Evolutionary conservation across 2,329 filamentous ascomycete species (phyloP), one percentile per base, ranked within the genome.

Genomic region (Pseudocercospora eumusae): DNA sequence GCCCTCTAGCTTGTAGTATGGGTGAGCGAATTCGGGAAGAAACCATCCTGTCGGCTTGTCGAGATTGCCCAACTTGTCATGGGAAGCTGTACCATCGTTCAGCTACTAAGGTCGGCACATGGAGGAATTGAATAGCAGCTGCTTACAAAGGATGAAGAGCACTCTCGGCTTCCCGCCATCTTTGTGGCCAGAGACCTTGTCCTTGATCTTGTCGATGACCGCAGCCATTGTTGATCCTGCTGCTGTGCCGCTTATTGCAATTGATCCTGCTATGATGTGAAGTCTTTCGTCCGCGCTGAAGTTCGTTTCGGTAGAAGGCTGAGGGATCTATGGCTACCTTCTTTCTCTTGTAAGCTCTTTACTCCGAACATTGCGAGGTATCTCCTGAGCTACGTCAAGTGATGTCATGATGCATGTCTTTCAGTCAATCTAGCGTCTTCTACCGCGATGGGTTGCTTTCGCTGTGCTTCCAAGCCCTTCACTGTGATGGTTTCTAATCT

Each of bases 11-110:
- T 75, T 72, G 69, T 78, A 72, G 70, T 76, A 78, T 13, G 76
- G 75, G 63, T 77, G 74, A 0, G 74, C 73, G 40, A 73, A 69
- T 53, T 75, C 75, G 1, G 75, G 75, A 9, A 91, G 78, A 72
- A 85, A 91, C 88, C 88, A 91, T 66, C 89, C 89, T 0, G 88
- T 90, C 9, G 83, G 82, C 59, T 78, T 75, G 65, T 75, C 74
- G 49, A 73, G 75, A 68, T 73, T 70, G 56, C 77, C 78, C 56
- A 82, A 75, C 64, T 77, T 75, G 66, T 75, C 74, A 74, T 84
- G 81, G 64, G 87, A 91, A 66, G 86, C 89, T 64, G 25, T 25
- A 13, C 13, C 11, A 25, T n/a, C 11, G 36, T 40, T 50, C 25
- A 52, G 47, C 23, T 40, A 25, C 23, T 40, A 40, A 40, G 15